These are phyloP conservation scores for Anacardium occidentale DNA, from an alignment of 345 rosid species.

Conservation along the genomic window DNA sequence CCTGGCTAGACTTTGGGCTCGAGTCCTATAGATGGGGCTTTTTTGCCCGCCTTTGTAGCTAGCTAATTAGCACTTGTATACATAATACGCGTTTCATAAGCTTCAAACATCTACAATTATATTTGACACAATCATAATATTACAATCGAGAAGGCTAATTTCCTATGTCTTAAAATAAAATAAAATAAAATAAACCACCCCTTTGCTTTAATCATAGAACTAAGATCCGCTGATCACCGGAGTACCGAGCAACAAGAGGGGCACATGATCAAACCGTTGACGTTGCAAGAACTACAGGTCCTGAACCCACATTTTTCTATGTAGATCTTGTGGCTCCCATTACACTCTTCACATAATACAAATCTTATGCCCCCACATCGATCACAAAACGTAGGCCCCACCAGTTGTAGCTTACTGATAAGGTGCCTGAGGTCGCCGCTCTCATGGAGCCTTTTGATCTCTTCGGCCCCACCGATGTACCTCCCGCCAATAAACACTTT, in stretches of 20 bases:
- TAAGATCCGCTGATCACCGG: conserved; percentile 20
- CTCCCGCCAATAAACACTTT: conserved; percentile 51
- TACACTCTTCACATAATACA: conserved; percentile 41
- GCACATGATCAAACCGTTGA: conserved; percentile 51
- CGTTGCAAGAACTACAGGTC: conserved; percentile 43
- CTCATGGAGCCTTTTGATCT: conserved; percentile 41
- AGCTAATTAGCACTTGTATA: not conserved
- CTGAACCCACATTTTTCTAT: conserved; percentile 38
- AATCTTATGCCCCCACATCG: conserved; percentile 58
- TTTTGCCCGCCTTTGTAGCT: no score
- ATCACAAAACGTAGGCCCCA: conserved; percentile 31
- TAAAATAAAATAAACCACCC: not conserved
- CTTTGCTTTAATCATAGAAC: not conserved
- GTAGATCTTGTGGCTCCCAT: conserved; percentile 68
- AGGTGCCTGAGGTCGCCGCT: conserved; percentile 46
- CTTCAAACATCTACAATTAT: not conserved
- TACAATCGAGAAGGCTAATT: not conserved
- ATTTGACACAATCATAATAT: not conserved
- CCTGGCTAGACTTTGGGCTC: no score
- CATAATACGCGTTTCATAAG: not conserved
- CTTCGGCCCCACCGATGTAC: conserved; percentile 49
- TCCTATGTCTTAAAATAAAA: not conserved
- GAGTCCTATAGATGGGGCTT: no score
- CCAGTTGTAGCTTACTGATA: conserved; percentile 27
- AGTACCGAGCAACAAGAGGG: conserved; percentile 26